These are phyloP conservation scores for Starmerella bombicola DNA, from an alignment of 805 yeast genomes.

Conservation along the genomic window DNA sequence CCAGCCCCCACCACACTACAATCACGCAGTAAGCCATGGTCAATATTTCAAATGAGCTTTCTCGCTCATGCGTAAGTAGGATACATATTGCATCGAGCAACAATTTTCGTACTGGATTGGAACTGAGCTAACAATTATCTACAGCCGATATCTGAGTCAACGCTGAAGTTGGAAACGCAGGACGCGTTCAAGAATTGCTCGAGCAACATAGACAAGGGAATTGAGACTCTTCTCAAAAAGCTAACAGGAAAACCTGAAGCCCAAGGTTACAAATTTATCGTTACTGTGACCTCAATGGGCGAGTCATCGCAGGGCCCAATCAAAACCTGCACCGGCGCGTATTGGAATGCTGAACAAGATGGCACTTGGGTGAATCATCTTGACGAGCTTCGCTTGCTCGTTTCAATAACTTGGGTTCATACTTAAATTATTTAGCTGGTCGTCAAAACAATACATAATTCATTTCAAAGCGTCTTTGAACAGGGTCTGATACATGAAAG, in stretches of 20 bases:
- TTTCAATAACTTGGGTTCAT: constrained; percentile 19
- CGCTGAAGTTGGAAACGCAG: constrained; percentile 9
- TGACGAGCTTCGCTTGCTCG: constrained; percentile 8
- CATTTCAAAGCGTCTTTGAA: constrained; percentile 74
- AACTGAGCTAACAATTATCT: no score
- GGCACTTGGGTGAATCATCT: constrained; percentile 20
- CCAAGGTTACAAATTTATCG: constrained; percentile 20
- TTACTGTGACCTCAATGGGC: constrained; percentile 14
- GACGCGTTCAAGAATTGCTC: constrained; percentile 5
- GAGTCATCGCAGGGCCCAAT: constrained; percentile 15
- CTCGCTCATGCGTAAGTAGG: constrained; percentile 17
- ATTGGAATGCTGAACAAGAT: constrained; percentile 23
- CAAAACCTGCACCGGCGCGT: constrained; percentile 20
- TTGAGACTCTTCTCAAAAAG: constrained; percentile 6
- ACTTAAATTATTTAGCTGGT: not conserved
- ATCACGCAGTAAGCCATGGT: constrained; percentile 7
- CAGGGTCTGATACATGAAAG: constrained; percentile 89
- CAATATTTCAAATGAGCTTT: constrained; percentile 13
- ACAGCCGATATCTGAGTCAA: constrained; percentile 16
- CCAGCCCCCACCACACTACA: no score
- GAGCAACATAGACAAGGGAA: constrained; percentile 7
- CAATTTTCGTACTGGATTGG: no score
- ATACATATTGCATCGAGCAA: no score
- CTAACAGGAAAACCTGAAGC: constrained; percentile 15
- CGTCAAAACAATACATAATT: no score